Conservation (phyloP, 805 yeast genomes). For the Kuraishia molischiana region DNA sequence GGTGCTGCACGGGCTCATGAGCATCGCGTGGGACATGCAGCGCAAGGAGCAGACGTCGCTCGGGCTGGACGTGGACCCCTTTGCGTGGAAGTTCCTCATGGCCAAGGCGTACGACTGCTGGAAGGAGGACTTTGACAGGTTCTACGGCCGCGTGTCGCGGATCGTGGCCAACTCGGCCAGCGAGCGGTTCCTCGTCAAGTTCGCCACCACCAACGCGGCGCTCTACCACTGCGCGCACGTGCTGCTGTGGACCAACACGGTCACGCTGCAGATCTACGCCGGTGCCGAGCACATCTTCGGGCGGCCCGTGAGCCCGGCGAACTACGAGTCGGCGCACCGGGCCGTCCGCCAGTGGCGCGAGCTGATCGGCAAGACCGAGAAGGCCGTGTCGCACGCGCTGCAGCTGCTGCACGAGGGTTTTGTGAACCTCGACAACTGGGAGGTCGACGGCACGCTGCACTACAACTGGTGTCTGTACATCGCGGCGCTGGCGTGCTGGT, state of each 20-base stretch:
- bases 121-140: constrained; percentile 8
- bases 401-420: constrained; percentile 9
- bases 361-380: constrained; percentile 4
- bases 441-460: constrained; percentile 11
- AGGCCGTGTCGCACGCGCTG: constrained; percentile 8
- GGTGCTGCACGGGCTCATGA: constrained; percentile 8
- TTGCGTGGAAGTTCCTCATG: constrained; percentile 7
- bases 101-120: constrained; percentile 7
- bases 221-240: constrained; percentile 9
- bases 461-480: constrained; percentile 11
- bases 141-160: background rate
- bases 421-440: constrained; percentile 9
- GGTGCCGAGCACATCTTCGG: constrained; percentile 6
- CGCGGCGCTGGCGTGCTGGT: constrained; percentile 8
- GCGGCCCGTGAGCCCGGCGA: constrained; percentile 2
- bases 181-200: constrained; percentile 4
- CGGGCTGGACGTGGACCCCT: constrained; percentile 4
- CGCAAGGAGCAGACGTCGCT: constrained; percentile 2
- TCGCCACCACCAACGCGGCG: constrained; percentile 7
- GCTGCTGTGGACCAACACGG: constrained; percentile 6
- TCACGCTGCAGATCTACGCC: constrained; percentile 5
- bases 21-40: constrained; percentile 7
- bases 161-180: background rate
- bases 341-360: constrained; percentile 5
- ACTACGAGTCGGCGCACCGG: constrained; percentile 5